Evolutionary conservation across 441 rosid species (phyloP).

Genomic region (Eruca vesicaria): DNA sequence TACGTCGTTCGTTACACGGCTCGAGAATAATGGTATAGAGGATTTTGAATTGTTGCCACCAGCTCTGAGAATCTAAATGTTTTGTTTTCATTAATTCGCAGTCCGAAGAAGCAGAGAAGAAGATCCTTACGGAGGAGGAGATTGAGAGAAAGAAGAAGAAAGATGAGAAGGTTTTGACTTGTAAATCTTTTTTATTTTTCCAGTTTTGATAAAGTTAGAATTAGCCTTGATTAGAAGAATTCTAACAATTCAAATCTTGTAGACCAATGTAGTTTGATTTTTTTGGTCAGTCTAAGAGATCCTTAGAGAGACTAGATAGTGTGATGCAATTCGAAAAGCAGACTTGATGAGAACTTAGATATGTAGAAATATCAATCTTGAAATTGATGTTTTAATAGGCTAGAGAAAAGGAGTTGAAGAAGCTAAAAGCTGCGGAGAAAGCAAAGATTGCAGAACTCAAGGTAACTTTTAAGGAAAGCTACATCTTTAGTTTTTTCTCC

Average conservation of each 20-base stretch:
- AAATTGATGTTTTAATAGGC: constrained; percentile 58
- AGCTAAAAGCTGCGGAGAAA: constrained; percentile 79
- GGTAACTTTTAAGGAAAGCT: constrained; percentile 52
- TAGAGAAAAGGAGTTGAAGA: constrained; percentile 83
- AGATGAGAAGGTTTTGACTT: constrained; percentile 42
- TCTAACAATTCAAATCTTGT: neutral
- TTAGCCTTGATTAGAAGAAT: neutral
- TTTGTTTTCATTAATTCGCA: constrained; percentile 27
- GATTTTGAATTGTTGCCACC: neutral
- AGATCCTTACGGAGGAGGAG: constrained; percentile 54
- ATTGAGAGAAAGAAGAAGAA: constrained; percentile 54
- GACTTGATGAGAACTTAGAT: neutral
- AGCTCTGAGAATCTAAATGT: neutral
- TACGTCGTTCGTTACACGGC: constrained; percentile 17
- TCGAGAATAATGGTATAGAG: constrained; percentile 26
- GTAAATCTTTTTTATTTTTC: neutral
- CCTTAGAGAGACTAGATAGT: neutral
- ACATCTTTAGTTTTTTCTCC: neutral
- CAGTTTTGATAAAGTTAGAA: neutral
- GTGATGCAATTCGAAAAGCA: neutral
- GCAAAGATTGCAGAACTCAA: constrained; percentile 63
- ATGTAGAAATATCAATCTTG: constrained; percentile 31
- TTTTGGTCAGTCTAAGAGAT: neutral
- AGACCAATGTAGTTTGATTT: neutral
- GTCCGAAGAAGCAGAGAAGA: constrained; percentile 53